phyloP scores from a whole-genome alignment of 2,329 filamentous ascomycete species.

The Mycosphaerella sp. region DNA sequence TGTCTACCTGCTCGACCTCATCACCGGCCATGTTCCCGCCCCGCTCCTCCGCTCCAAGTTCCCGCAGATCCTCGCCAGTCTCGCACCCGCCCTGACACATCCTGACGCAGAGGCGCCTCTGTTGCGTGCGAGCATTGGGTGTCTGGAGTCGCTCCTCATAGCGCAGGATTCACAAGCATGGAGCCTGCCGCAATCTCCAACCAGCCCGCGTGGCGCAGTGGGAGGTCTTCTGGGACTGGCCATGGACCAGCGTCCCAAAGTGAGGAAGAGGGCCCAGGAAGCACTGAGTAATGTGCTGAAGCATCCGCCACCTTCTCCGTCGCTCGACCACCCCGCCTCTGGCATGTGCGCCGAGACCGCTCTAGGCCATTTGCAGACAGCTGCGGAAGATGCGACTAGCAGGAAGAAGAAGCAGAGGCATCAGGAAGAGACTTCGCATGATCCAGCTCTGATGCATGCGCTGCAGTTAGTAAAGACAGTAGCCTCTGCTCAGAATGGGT shows the following conservation, averaged over 20 bases:
- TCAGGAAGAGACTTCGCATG: slow-evolving; percentile 50
- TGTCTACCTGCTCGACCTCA: slow-evolving; percentile 90
- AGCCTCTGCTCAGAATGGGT: slow-evolving; percentile 79
- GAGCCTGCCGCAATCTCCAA: slow-evolving; percentile 75
- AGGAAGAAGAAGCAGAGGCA: slow-evolving; percentile 56
- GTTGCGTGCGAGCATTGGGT: slow-evolving; percentile 81
- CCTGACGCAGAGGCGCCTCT: slow-evolving; percentile 81
- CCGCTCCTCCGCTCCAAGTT: slow-evolving; percentile 91
- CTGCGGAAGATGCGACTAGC: slow-evolving; percentile 66
- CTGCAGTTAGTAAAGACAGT: slow-evolving; percentile 89
- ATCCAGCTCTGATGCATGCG: slow-evolving; percentile 78
- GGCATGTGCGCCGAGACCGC: slow-evolving; percentile 95
- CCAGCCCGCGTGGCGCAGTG: slow-evolving; percentile 79
- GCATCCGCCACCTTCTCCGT: slow-evolving; percentile 82
- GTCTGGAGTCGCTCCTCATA: slow-evolving; percentile 81
- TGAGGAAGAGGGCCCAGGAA: slow-evolving; percentile 88
- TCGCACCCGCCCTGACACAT: slow-evolving; percentile 76
- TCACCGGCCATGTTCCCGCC: slow-evolving; percentile 77
- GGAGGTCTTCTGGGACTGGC: slow-evolving; percentile 79
- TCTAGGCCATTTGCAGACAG: slow-evolving; percentile 69
- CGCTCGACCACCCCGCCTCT: slow-evolving; percentile 86
- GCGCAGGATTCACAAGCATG: slow-evolving; percentile 84
- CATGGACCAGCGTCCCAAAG: slow-evolving; percentile 84
- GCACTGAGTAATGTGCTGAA: slow-evolving; percentile 76
- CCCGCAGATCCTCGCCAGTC: slow-evolving; percentile 78